Evolutionary conservation across 2,329 filamentous ascomycete species (phyloP), one percentile per base, ranked within the genome.

Genomic region (Pestalotiopsis sp.): DNA sequence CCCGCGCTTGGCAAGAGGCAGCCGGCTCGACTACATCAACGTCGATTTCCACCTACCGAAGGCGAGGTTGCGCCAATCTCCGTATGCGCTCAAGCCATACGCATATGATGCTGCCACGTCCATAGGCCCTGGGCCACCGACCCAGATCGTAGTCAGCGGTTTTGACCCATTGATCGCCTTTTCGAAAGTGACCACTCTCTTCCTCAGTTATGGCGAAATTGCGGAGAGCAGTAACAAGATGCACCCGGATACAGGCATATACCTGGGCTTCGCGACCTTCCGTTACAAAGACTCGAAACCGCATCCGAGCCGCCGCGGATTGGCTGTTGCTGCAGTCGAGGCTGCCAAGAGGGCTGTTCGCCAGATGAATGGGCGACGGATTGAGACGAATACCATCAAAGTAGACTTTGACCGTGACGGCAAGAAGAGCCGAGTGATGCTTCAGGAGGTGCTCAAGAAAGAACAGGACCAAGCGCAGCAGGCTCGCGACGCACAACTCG

Each of bases 361-460:
- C 70, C 88, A 91, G 71, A 93, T 92, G 77, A 91, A 93, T 72
- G 92, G 93, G 20, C 90, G 92, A 77, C 91, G 92, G 71, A 92
- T 98, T 73, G 95, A 96, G 66, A 86, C 91, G 38, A 88, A 91
- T 70, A 85, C 88, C 12, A 90, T 99, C 68, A 91, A 89, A 72
- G 94, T 98, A 5, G 92, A 97, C 76, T 91, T 94, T 72, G 96
- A 99, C 82, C 91, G 94, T 1, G 94, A 98, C 77, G 95, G 96
- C 4, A 88, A 91, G 69, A 92, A 92, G 77, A 97, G 94, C 76
- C 88, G 90, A 67, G 90, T 90, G 67, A 89, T 97, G 84, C 87
- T 98, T 56, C 90, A 95, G 70, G 89, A 89, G 68, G 88, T 90
- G 38, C 85, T 98, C 68, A 91, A 90, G 74, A 89, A 88, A 70